Evolutionary conservation across 345 rosid species (phyloP).

Genomic region (Populus deltoides): DNA sequence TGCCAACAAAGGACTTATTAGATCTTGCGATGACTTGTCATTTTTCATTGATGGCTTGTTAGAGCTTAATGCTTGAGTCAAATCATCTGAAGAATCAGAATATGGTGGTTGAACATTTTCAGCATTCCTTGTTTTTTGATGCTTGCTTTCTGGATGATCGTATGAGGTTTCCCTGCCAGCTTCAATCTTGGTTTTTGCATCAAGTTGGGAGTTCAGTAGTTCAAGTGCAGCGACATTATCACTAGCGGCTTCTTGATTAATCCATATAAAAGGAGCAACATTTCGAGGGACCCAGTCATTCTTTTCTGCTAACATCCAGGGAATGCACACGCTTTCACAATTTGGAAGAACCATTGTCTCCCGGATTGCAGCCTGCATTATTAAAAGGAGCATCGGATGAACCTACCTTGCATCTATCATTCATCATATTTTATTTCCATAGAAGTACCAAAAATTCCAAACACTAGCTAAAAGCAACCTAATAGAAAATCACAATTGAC

Average conservation of each 20-base stretch:
- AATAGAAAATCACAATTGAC: too few species aligned
- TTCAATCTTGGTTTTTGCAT: conserved; percentile 39
- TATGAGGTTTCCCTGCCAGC: conserved; percentile 16
- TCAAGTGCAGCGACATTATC: conserved; percentile 31
- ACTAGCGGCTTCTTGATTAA: conserved; percentile 56
- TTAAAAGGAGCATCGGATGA: conserved; percentile 9
- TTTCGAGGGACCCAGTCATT: conserved; percentile 79
- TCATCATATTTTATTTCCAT: not conserved
- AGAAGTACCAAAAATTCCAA: not conserved
- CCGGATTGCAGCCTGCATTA: conserved; percentile 56
- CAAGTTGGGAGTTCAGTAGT: conserved; percentile 27
- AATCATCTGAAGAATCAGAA: conserved; percentile 19
- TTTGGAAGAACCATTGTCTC: conserved; percentile 94
- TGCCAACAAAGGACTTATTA: conserved; percentile 48
- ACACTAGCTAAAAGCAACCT: not conserved
- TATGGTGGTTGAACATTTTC: conserved; percentile 26
- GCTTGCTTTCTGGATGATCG: conserved; percentile 37
- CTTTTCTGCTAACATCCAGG: conserved; percentile 86
- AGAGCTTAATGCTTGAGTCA: conserved; percentile 21
- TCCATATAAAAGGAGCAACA: conserved; percentile 86
- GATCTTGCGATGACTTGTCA: conserved; percentile 48
- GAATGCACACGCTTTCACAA: conserved; percentile 66
- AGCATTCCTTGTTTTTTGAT: conserved; percentile 10
- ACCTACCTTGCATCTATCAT: not conserved
- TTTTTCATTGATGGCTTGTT: conserved; percentile 12